Evolutionary conservation across 192 early-diverging fungal genomes (phyloP).

Genomic region (Nowakowskiella sp.): DNA sequence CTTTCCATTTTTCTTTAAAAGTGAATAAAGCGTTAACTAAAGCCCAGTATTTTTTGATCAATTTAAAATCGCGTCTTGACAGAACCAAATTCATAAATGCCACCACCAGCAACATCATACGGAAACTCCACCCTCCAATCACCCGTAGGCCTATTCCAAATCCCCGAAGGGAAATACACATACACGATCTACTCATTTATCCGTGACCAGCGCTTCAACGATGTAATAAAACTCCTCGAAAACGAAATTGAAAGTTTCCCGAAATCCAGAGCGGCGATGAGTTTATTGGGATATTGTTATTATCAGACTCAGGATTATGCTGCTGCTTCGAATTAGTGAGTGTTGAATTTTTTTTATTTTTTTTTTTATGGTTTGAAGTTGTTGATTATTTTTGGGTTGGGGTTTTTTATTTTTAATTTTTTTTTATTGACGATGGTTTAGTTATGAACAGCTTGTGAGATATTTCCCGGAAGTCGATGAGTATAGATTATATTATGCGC

Average conservation of each 20-base stretch:
- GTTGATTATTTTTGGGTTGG: too few species aligned
- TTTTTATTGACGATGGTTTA: constrained; percentile 1
- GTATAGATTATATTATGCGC: constrained; percentile 51
- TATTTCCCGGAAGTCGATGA: constrained; percentile 39
- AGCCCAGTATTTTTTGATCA: too few species aligned
- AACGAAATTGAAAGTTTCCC: constrained; percentile 38
- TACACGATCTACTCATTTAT: constrained; percentile 49
- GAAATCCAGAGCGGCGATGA: constrained; percentile 41
- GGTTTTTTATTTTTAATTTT: constrained; percentile 6
- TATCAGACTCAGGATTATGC: constrained; percentile 47
- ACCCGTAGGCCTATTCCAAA: constrained; percentile 30
- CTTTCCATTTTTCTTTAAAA: too few species aligned
- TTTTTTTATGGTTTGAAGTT: background rate
- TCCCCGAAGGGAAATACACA: constrained; percentile 53
- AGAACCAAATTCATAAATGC: too few species aligned
- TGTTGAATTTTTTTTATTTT: background rate
- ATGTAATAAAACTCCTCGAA: constrained; percentile 47
- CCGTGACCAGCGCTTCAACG: constrained; percentile 38
- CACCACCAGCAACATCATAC: too few species aligned
- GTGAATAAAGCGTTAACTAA: too few species aligned
- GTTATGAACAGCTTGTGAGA: constrained; percentile 50
- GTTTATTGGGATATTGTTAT: constrained; percentile 48
- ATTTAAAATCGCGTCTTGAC: too few species aligned
- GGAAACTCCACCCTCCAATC: too few species aligned
- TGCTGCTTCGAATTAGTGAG: constrained; percentile 41